Conservation (phyloP, 176 grass and related monocot species). For the Phoenix dactylifera region DNA sequence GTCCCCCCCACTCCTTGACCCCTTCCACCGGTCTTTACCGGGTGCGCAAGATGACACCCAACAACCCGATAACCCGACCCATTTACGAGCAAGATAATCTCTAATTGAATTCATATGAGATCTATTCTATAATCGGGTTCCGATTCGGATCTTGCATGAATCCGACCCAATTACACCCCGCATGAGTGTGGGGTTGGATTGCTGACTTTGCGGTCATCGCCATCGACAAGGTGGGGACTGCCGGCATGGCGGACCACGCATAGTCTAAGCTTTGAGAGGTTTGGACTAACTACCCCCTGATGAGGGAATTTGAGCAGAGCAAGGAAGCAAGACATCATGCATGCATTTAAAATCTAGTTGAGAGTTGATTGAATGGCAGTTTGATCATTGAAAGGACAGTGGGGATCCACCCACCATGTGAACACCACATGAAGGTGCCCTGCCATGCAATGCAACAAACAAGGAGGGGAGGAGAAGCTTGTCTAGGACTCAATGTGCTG, state of each 20-base stretch:
- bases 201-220: neutral
- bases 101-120: no score
- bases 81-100: no score
- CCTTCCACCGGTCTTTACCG: neutral
- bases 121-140: no score
- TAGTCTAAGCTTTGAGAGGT: neutral
- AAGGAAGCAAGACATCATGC: neutral
- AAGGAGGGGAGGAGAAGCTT: no score
- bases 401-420: no score
- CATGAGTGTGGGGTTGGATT: constrained; percentile 8
- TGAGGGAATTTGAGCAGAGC: neutral
- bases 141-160: neutral
- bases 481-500: no score
- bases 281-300: neutral
- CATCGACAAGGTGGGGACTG: neutral
- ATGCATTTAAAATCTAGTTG: constrained; percentile 1
- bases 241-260: neutral
- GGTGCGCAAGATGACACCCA: no score
- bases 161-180: neutral
- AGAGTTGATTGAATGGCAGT: no score
- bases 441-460: no score
- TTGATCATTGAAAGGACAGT: no score
- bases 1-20: neutral
- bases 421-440: no score
- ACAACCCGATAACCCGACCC: neutral